A percentile compares a stretch with the other conserved stretches of the same genome.
Evolutionary conservation across 768 basidiomycete genomes (phyloP).

Genomic region (Brasilioporus rufonigricans): DNA sequence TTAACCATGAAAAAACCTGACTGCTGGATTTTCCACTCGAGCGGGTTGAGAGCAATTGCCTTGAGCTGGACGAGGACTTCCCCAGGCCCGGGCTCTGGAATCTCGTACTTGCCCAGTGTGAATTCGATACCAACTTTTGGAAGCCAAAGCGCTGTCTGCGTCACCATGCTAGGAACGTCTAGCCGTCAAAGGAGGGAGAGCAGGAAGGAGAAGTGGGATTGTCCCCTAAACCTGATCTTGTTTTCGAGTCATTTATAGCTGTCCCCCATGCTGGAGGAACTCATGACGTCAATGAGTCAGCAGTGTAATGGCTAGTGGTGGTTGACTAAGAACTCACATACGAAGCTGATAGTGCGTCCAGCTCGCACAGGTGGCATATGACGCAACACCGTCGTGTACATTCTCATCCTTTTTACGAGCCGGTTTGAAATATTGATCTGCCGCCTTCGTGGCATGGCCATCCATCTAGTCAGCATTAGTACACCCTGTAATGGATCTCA

Average conservation of each 20-base stretch:
- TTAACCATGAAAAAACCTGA: conserved; percentile 21
- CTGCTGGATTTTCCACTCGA: conserved; percentile 31
- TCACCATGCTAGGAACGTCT: not conserved
- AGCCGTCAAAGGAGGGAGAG: not conserved
- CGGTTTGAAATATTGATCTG: too few species aligned
- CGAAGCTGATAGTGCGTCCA: too few species aligned
- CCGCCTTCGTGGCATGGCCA: too few species aligned
- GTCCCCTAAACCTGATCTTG: not conserved
- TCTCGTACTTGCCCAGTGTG: conserved; percentile 4
- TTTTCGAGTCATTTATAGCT: conserved; percentile 1
- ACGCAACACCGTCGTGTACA: too few species aligned
- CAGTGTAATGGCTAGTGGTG: too few species aligned
- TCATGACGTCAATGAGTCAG: too few species aligned
- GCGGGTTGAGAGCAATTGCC: conserved; percentile 43
- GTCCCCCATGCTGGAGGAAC: too few species aligned
- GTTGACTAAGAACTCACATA: too few species aligned
- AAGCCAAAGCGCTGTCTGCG: conserved; percentile 21
- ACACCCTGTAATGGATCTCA: too few species aligned
- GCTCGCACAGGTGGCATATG: too few species aligned
- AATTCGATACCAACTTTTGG: conserved; percentile 9
- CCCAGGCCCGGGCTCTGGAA: conserved; percentile 38
- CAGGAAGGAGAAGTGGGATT: not conserved
- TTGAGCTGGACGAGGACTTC: conserved; percentile 43
- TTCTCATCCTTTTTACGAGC: too few species aligned
- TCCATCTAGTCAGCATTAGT: too few species aligned